These are phyloP conservation scores for Paraphaeosphaeria minitans DNA, from an alignment of 2,329 filamentous ascomycete genomes.

Conservation along the genomic window DNA sequence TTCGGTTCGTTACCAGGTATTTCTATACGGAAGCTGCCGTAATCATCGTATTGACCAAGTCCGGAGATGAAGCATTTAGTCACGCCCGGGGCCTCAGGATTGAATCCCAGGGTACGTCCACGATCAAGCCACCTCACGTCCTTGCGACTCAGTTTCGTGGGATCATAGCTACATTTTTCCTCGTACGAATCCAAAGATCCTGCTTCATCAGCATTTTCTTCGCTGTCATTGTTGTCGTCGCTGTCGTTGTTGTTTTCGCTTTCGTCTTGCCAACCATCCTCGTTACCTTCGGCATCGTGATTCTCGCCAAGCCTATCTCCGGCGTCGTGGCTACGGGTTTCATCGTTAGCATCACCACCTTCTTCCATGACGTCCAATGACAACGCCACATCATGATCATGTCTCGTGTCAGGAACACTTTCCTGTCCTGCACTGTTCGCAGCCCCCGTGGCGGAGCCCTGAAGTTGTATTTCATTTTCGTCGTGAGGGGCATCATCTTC, in stretches of 20 bases:
- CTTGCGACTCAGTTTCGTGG: constrained; percentile 12
- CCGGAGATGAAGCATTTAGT: constrained; percentile 24
- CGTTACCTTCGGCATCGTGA: neutral
- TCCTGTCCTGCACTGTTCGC: neutral
- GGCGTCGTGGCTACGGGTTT: neutral
- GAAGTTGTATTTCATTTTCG: neutral
- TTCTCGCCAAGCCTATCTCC: neutral
- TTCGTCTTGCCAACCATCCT: neutral
- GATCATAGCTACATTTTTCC: constrained; percentile 21
- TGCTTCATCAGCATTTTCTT: neutral
- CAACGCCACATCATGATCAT: neutral
- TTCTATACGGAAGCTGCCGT: neutral
- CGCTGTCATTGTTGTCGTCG: neutral
- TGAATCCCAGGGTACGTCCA: constrained; percentile 21
- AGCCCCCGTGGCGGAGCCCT: neutral
- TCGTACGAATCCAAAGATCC: constrained; percentile 9
- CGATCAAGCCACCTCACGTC: constrained; percentile 21
- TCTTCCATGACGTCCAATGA: neutral
- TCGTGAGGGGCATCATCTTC: constrained; percentile 1
- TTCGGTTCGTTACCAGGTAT: constrained; percentile 16
- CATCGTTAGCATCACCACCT: neutral
- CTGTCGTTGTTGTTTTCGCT: neutral
- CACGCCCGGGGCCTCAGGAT: constrained; percentile 11
- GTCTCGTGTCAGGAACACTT: neutral
- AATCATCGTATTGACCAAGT: constrained; percentile 2